A percentile compares a stretch with the other conserved stretches of the same genome.
These are phyloP conservation scores for Mycosarcoma mackinlayi DNA, from an alignment of 1,284 basidiomycete species.

Conservation along the genomic window DNA sequence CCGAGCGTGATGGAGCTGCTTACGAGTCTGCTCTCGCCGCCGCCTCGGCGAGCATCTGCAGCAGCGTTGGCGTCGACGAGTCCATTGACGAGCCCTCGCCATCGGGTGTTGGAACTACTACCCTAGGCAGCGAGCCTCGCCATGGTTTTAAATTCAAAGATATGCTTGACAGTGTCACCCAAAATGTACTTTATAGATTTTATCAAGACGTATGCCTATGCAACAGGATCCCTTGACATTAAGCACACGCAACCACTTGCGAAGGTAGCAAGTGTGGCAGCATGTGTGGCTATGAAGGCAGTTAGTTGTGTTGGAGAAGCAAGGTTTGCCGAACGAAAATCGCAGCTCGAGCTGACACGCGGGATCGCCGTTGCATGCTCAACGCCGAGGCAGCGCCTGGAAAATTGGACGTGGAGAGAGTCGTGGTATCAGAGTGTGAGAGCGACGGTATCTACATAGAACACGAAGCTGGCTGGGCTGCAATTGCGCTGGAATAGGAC, in stretches of 20 bases:
- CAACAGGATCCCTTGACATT: not conserved
- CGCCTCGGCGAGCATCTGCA: conserved; percentile 10
- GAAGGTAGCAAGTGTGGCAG: no score
- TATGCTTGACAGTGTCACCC: no score
- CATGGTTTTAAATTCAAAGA: not conserved
- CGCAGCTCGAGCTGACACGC: conserved; percentile 4
- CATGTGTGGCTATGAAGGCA: no score
- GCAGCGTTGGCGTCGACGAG: not conserved
- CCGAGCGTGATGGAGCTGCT: conserved; percentile 34
- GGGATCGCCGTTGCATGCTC: conserved; percentile 6
- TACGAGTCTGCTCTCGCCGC: conserved; percentile 19
- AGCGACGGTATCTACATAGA: no score
- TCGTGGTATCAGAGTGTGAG: no score
- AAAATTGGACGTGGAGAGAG: no score
- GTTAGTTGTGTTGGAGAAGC: no score
- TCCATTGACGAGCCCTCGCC: conserved; percentile 30
- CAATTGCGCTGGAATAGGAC: not conserved
- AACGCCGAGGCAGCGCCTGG: conserved; percentile 7
- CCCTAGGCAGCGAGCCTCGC: conserved; percentile 1
- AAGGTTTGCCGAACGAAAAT: not conserved
- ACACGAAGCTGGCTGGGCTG: not conserved
- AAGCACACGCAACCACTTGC: no score
- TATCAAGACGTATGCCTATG: not conserved
- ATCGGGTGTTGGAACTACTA: conserved; percentile 26
- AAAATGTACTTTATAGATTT: not conserved